Evolutionary conservation across 192 early-diverging fungal species (phyloP).

Genomic region (Gaertneriomyces sp.): DNA sequence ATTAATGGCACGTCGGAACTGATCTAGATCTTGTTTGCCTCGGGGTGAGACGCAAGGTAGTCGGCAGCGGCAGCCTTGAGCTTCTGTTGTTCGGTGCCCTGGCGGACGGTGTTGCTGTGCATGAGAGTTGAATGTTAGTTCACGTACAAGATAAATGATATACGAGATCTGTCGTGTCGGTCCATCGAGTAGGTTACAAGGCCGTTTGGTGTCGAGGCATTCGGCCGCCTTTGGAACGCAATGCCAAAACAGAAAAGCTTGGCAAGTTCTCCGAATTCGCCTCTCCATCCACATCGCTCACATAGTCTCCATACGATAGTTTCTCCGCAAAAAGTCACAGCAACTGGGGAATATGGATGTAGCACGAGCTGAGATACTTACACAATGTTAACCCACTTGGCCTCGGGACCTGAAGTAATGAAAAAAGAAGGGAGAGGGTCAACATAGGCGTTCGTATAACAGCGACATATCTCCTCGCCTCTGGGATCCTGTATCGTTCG

Average conservation of each 20-base stretch:
- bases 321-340: no score
- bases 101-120: slow-evolving; percentile 42
- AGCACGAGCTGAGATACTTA: slow-evolving; percentile 27
- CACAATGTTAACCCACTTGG: slow-evolving; percentile 54
- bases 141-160: background rate
- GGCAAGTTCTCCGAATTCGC: no score
- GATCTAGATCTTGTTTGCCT: slow-evolving; percentile 1
- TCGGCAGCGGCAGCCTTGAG: slow-evolving; percentile 41
- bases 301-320: no score
- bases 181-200: background rate
- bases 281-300: no score
- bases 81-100: slow-evolving; percentile 27
- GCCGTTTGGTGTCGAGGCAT: background rate
- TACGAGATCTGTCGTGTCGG: background rate
- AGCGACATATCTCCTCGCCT: no score
- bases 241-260: no score
- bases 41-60: slow-evolving; percentile 28
- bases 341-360: background rate
- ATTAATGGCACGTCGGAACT: no score
- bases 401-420: slow-evolving; percentile 32
- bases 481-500: no score
- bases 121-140: background rate
- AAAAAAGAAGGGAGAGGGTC: slow-evolving; percentile 8
- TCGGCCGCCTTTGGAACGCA: no score
- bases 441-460: background rate